Percentiles rank a stretch among this genome's conserved stretches.
Conservation (phyloP, 306 rosid species). For the Purshia tridentata region DNA sequence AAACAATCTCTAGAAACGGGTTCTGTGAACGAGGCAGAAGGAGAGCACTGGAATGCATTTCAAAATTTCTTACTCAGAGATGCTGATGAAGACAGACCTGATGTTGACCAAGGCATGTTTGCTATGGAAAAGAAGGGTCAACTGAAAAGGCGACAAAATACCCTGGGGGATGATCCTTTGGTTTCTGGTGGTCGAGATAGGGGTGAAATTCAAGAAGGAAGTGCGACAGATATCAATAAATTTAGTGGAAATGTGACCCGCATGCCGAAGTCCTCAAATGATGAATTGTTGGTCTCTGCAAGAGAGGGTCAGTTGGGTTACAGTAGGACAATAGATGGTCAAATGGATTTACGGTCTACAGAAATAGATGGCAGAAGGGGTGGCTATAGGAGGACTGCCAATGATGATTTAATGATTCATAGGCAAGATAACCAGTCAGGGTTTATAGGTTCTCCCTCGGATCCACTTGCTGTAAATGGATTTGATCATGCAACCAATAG, state of each 20-base stretch:
- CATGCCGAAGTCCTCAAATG: conserved; percentile 50
- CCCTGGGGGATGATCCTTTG: conserved; percentile 64
- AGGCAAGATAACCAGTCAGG: conserved; percentile 48
- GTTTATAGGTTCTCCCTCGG: conserved; percentile 39
- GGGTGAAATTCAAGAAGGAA: conserved; percentile 52
- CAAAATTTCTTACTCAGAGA: conserved; percentile 85
- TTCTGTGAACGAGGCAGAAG: conserved; percentile 57
- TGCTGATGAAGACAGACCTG: conserved; percentile 68
- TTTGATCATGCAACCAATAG: conserved; percentile 41
- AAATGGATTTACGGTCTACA: conserved; percentile 48
- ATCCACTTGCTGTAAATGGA: conserved; percentile 53
- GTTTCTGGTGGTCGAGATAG: conserved; percentile 44
- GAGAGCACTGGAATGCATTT: conserved; percentile 88
- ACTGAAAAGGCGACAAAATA: conserved; percentile 45
- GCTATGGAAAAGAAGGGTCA: conserved; percentile 48
- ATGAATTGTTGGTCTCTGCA: conserved; percentile 48
- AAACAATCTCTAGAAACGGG: conserved; percentile 40
- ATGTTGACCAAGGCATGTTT: conserved; percentile 58
- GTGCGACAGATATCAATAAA: conserved; percentile 46
- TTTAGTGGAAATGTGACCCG: conserved; percentile 47
- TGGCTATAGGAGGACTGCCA: conserved; percentile 49
- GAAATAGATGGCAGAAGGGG: conserved; percentile 64
- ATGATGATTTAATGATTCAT: conserved; percentile 69
- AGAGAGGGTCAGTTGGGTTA: conserved; percentile 44
- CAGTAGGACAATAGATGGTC: conserved; percentile 34